Evolutionary conservation across 768 basidiomycete genomes (phyloP), one percentile per base, ranked within the genome.

Genomic region (Gautieria morchelliformis): DNA sequence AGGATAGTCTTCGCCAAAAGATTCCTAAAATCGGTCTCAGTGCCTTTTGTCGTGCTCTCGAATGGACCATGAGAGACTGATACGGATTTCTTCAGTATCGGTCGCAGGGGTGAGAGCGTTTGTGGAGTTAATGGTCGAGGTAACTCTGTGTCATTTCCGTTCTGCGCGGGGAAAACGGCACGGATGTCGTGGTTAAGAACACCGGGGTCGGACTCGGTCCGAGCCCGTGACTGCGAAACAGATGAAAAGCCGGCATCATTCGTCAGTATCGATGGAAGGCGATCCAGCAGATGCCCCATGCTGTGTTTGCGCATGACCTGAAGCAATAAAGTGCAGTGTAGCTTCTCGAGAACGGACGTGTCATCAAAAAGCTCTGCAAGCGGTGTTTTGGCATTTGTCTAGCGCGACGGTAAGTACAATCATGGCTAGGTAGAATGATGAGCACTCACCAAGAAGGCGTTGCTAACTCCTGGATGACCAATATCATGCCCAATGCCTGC

Each of bases 401-500:
- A 65, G 3, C 37, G 27, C 46, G 32, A 40, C 37, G 30, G 17
- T 49, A 41, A 37, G 24, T 41, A 51, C 55, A 22, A 42, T 40
- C 56, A 61, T 55, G 17, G 53, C 61, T 61, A 42, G 37, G 19
- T 56, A 19, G 50, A 53, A 30, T 51, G 48, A 30, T 22, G 24
- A 57, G 10, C 50, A 78, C 82, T 68, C 64, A 91, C 93, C 89
- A 98, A 89, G 72, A 97, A 98, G 14, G 81, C 73, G 67, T 98
- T 98, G 24, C 86, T 88, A 58, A 98, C 80, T 0, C 96, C 96
- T 0, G 96, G 96, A 71, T 99, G 96, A 0, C 92, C 95, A 17
- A 92, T 93, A 69, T 99, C 96, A 66, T 99, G 96, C 0, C 96
- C 96, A 63, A 99, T 92, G 42, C 94, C 94, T 1, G 91, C 93